phyloP scores from a whole-genome alignment of 2,329 filamentous ascomycete genomes.

The Colletotrichum liaoningense region DNA sequence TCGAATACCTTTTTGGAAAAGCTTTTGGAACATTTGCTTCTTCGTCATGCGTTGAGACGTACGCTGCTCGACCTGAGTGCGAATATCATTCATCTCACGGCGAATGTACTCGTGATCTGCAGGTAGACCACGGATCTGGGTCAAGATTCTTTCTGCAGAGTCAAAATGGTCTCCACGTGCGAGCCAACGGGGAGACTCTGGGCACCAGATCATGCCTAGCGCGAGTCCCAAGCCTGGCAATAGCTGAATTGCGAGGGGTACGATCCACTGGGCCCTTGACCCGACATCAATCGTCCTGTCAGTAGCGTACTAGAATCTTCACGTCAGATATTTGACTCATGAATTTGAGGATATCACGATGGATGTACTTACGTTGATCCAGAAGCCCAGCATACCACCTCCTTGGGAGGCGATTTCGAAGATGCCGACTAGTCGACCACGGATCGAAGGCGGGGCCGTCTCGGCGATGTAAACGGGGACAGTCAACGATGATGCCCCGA shows the following conservation, averaged over 20 bases:
- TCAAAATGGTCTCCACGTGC: conserved; percentile 50
- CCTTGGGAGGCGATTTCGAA: conserved; percentile 60
- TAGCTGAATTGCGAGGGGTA: conserved; percentile 56
- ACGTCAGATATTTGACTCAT: neutral
- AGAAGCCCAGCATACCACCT: conserved; percentile 58
- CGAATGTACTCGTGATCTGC: conserved; percentile 39
- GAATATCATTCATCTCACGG: conserved; percentile 68
- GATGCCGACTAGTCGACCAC: conserved; percentile 63
- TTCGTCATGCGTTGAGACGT: conserved; percentile 44
- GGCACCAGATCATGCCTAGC: conserved; percentile 47
- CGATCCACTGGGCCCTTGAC: conserved; percentile 49
- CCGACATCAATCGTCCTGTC: conserved; percentile 34
- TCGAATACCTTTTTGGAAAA: conserved; percentile 49
- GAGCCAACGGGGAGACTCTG: conserved; percentile 52
- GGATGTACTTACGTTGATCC: conserved; percentile 44
- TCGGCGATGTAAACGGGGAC: conserved; percentile 58
- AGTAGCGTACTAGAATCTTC: conserved; percentile 31
- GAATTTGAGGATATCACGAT: accelerated
- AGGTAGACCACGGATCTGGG: conserved; percentile 45
- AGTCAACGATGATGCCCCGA: conserved; percentile 61
- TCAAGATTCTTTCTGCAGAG: conserved; percentile 51
- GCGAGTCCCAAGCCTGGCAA: conserved; percentile 51
- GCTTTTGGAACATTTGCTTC: conserved; percentile 44
- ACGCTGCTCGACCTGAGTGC: conserved; percentile 64
- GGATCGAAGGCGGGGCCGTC: conserved; percentile 59